Evolutionary conservation across 352 stramenopile species (phyloP).

Genomic region (Aphanomyces euteiches): DNA sequence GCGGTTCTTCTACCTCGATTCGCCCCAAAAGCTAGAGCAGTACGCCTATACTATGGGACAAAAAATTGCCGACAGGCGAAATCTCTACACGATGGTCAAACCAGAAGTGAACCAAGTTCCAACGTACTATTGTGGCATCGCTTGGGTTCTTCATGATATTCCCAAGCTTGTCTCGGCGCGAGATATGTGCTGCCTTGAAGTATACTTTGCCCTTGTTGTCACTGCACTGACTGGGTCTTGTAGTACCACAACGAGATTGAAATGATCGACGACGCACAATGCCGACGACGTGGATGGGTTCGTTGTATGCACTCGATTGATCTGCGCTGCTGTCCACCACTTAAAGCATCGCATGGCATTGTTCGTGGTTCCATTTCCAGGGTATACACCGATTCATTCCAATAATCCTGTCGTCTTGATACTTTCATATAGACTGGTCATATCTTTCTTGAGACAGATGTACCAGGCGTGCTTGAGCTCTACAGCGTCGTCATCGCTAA

Average conservation of each 20-base stretch:
- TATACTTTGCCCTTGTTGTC: neutral
- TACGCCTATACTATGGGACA: slow-evolving; percentile 17
- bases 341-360: slow-evolving; percentile 74
- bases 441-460: neutral
- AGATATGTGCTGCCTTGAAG: slow-evolving; percentile 67
- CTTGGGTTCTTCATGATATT: slow-evolving; percentile 72
- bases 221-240: neutral
- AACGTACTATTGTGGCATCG: slow-evolving; percentile 71
- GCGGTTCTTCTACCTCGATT: slow-evolving; percentile 79
- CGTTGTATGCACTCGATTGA: slow-evolving; percentile 79
- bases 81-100: slow-evolving; percentile 53
- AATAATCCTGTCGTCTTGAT: neutral
- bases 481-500: neutral
- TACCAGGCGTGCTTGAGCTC: neutral
- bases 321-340: slow-evolving; percentile 79
- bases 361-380: slow-evolving; percentile 37
- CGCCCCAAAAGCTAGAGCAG: slow-evolving; percentile 45
- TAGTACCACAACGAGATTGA: slow-evolving; percentile 80
- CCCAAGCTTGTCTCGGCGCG: slow-evolving; percentile 65
- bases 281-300: slow-evolving; percentile 49
- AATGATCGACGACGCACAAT: slow-evolving; percentile 4
- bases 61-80: slow-evolving; percentile 73
- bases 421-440: neutral
- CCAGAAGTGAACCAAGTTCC: slow-evolving; percentile 40
- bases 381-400: too few species aligned